Evolutionary conservation across 2,329 filamentous ascomycete species (phyloP), one percentile per base, ranked within the genome.

Genomic region (Pseudopyrenochaeta lycopersici): DNA sequence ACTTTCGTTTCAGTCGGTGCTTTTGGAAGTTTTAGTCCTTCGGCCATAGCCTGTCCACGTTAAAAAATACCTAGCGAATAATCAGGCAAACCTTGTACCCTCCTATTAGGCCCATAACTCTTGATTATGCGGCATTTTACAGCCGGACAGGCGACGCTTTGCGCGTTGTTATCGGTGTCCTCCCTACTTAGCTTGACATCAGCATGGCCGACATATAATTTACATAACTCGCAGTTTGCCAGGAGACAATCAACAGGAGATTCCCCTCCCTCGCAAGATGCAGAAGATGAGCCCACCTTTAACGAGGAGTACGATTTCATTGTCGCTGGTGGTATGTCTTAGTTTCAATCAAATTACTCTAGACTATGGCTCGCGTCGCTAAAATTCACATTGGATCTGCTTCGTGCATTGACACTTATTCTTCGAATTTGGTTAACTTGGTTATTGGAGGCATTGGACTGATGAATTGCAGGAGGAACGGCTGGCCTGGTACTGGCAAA

Each of bases 401-500:
- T n/a, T n/a, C n/a, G n/a, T n/a, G n/a, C n/a, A n/a, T n/a, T n/a
- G n/a, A n/a, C n/a, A n/a, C n/a, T n/a, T n/a, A n/a, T n/a, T n/a
- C n/a, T n/a, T n/a, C n/a, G n/a, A n/a, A n/a, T n/a, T n/a, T n/a
- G n/a, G n/a, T n/a, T n/a, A n/a, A n/a, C n/a, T n/a, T n/a, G n/a
- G n/a, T 35, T 35, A 11, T 35, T 17, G 4, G 32, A 35, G 32
- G 12, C 5, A 35, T 35, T 14, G 32, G 4, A 14, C 41, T 54
- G 17, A 49, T 36, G 30, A n/a, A 17, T 1, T 23, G 23, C 35
- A 39, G 63, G 66, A 9, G 66, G 65, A 31, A 67, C 67, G 7
- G 67, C 68, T 4, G 66, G 68, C 10, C 50, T 72, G 2, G 59
- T 63, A 3, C n/a, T 72, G 20, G 68, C 64, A 11, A 64, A 62